Evolutionary conservation across 148 eudicot species (phyloP).

Genomic region (Chenopodium suecicum): DNA sequence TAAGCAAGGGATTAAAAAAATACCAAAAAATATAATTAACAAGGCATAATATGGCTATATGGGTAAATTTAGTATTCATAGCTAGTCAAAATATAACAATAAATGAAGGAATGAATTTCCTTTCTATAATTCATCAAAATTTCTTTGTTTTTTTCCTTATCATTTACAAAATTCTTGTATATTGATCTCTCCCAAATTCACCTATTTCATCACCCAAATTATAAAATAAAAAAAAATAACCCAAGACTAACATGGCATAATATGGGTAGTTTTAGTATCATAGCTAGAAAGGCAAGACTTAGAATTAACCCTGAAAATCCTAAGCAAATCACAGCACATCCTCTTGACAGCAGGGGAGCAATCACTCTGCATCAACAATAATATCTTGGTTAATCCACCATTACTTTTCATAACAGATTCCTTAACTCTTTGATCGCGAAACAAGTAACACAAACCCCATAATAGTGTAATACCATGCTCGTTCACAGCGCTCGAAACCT

Average conservation of each 20-base stretch:
- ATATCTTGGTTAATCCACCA: conserved; percentile 62
- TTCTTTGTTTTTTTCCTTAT: background rate
- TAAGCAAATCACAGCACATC: conserved; percentile 68
- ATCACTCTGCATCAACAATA: conserved; percentile 69
- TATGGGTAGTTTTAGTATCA: conserved; percentile 72
- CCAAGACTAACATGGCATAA: conserved; percentile 52
- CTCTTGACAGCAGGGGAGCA: conserved; percentile 59
- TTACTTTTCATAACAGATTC: conserved; percentile 51
- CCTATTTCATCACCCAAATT: background rate
- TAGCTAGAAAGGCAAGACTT: conserved; percentile 53
- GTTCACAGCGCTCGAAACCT: conserved; percentile 45
- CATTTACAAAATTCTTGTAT: conserved; percentile 20
- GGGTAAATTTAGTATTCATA: background rate
- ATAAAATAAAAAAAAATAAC: background rate
- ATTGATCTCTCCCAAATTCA: background rate
- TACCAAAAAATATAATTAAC: background rate
- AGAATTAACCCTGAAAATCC: conserved; percentile 53
- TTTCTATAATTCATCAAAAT: conserved; percentile 4
- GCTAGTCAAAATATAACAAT: background rate
- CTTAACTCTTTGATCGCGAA: conserved; percentile 46
- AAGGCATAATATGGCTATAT: background rate
- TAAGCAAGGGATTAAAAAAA: too few relatives aligned
- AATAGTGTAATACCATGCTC: conserved; percentile 56
- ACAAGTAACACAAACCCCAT: conserved; percentile 62
- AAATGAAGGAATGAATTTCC: conserved; percentile 6